Evolutionary conservation across 2,329 filamentous ascomycete genomes (phyloP), one percentile per base, ranked within the genome.

Genomic region (Aspergillus carbonarius): DNA sequence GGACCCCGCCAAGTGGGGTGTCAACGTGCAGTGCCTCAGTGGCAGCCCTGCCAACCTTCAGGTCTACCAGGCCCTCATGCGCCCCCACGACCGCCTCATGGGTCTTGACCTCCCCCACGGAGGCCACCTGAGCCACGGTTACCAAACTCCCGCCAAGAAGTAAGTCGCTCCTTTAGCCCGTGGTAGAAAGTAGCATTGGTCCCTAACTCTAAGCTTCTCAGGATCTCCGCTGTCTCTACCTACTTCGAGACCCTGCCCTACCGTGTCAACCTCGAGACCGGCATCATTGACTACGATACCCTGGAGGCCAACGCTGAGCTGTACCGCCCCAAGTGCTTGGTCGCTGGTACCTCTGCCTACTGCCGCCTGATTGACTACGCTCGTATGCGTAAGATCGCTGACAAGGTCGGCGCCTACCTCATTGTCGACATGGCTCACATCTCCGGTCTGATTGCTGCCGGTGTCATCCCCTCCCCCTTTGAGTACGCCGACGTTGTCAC

Each of bases 211-310:
- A 9, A 7, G 10, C 35, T 32, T 20, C 15, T 15, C 53, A 88
- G 84, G 82, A 98, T 99, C 75, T 98, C 93, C n/a, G 92, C 93
- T 70, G 88, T 99, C 66, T 98, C 93, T 58, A 98, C 96, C 74
- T 99, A 99, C 81, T 99, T 99, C 75, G 95, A 99, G 81, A 99
- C 95, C 35, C 82, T 99, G 63, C 95, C 95, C 5, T 99, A 99
- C 82, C 88, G 92, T 60, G 85, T 98, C 55, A 87, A 97, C 79
- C 90, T 96, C 72, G 83, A 88, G 63, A 98, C 93, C 5, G 95
- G 95, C 60, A 83, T 93, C 68, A 99, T 99, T 72, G 93, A 99
- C 81, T 99, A 99, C 78, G 88, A 91, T 72, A 89, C 89, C 73
- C 85, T 99, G 55, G 93, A 96, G 77, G 88, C 96, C 75, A 83